These are phyloP conservation scores for Antitrichia curtipendula DNA, from an alignment of 225 moss, liverwort and hornwort species.

Conservation along the genomic window DNA sequence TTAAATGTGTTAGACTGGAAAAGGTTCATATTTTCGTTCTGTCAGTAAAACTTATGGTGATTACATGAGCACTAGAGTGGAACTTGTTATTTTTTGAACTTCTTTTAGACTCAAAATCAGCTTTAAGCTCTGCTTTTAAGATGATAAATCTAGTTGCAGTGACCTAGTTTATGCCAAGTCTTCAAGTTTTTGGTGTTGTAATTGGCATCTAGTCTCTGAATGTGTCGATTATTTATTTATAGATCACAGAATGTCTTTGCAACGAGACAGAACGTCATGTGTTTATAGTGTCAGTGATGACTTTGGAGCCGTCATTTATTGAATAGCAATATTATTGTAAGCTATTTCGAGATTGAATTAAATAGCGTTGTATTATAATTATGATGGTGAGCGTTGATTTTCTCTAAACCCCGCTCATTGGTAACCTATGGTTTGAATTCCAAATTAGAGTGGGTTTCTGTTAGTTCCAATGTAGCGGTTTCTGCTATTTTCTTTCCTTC, in stretches of 20 bases:
- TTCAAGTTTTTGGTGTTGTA: not conserved
- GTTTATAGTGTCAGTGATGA: not conserved
- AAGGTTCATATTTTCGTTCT: not conserved
- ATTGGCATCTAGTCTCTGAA: not conserved
- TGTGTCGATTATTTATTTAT: not conserved
- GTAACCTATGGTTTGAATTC: not conserved
- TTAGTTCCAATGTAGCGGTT: not conserved
- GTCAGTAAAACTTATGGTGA: not conserved
- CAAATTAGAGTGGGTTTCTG: not conserved
- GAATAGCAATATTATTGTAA: not conserved
- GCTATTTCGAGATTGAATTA: not conserved
- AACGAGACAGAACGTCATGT: not conserved
- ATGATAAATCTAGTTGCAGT: not conserved
- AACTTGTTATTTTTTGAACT: not conserved
- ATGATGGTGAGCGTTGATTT: not conserved
- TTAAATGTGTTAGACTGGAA: not conserved
- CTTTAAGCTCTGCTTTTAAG: not conserved
- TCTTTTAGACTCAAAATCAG: too few species aligned
- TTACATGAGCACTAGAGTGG: not conserved
- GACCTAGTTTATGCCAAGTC: not conserved
- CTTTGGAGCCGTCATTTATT: not conserved
- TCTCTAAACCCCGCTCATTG: not conserved
- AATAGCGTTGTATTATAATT: not conserved
- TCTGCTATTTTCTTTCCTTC: not conserved
- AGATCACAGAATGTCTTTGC: not conserved